phyloP scores from a whole-genome alignment of 2,329 filamentous ascomycete species.

The Lecanicillium sp. region DNA sequence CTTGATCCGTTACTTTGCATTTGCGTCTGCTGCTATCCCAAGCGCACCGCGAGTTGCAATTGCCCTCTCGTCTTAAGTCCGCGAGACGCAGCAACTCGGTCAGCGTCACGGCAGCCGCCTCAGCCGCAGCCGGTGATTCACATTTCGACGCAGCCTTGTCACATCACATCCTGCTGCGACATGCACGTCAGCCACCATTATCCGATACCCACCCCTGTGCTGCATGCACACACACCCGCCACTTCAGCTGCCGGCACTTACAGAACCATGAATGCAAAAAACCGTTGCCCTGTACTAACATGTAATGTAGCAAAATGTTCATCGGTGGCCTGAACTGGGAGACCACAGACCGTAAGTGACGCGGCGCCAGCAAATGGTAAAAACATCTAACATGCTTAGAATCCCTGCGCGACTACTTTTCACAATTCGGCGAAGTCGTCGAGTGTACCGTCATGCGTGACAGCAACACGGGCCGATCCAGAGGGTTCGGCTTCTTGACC shows the following conservation, averaged over 20 bases:
- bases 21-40: too few relatives aligned
- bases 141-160: too few relatives aligned
- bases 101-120: too few relatives aligned
- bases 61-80: too few relatives aligned
- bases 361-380: neutral
- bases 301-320: conserved; percentile 82
- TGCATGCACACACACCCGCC: neutral
- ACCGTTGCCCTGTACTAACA: neutral
- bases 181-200: neutral
- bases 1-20: conserved; percentile 21
- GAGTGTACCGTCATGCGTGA: conserved; percentile 99
- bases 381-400: conserved; percentile 47
- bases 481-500: conserved; percentile 95
- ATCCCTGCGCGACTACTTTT: conserved; percentile 94
- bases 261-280: neutral
- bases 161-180: neutral
- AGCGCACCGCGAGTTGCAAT: too few relatives aligned
- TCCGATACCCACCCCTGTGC: conserved; percentile 5
- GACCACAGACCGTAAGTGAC: conserved; percentile 84
- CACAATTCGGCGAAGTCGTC: conserved; percentile 92
- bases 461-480: conserved; percentile 83
- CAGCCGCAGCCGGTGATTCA: too few relatives aligned
- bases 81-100: too few relatives aligned
- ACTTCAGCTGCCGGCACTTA: neutral
- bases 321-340: conserved; percentile 99